phyloP scores from a whole-genome alignment of 768 basidiomycete genomes.

The Mrakia gelida region DNA sequence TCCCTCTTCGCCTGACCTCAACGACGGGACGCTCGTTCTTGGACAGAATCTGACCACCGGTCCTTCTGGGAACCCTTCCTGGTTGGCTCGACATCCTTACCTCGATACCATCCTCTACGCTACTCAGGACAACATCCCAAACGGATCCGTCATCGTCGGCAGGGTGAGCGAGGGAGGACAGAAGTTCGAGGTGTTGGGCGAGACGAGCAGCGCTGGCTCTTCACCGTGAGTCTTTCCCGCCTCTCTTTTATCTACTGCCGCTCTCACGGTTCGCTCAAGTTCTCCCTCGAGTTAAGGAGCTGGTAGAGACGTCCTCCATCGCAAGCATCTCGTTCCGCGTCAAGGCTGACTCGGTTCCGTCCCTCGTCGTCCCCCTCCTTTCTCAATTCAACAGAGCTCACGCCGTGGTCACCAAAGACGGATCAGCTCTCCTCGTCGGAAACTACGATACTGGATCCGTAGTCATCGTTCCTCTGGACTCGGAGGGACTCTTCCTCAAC shows the following conservation, averaged over 20 bases:
- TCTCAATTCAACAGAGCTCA: not conserved
- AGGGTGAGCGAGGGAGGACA: not conserved
- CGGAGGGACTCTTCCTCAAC: conserved; percentile 17
- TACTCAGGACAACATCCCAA: not conserved
- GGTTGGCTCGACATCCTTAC: not conserved
- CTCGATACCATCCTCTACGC: not conserved
- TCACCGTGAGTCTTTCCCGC: not conserved
- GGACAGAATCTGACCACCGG: not conserved
- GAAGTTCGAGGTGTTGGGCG: not conserved
- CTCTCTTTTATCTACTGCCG: too few relatives aligned
- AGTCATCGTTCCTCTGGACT: conserved; percentile 20
- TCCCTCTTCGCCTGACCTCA: not conserved
- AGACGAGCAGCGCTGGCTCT: not conserved
- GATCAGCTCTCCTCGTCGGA: not conserved
- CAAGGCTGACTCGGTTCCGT: not conserved
- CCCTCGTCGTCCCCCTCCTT: not conserved
- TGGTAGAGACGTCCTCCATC: too few relatives aligned
- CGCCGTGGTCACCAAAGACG: not conserved
- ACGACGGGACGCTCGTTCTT: not conserved
- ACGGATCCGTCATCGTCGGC: not conserved
- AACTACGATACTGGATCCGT: conserved; percentile 20
- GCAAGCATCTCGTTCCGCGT: too few relatives aligned
- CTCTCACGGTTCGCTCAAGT: too few relatives aligned
- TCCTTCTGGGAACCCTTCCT: not conserved
- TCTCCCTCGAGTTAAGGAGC: too few relatives aligned